Conservation (phyloP, 2,329 filamentous ascomycete genomes). For the Hypoxylon sp. region DNA sequence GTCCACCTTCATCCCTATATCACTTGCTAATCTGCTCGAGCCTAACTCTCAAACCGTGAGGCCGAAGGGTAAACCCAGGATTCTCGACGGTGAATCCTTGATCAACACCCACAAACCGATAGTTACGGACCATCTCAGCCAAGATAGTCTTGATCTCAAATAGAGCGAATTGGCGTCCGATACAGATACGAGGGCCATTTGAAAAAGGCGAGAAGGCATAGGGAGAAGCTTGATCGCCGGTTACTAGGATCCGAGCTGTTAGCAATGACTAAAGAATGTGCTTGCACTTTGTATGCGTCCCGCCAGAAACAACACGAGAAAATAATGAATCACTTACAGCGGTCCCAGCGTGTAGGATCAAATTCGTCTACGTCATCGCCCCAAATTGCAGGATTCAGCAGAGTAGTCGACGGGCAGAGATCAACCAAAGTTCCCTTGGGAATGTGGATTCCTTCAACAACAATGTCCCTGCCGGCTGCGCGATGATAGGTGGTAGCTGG, state of each 20-base stretch:
- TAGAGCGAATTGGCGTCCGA: slow-evolving; percentile 49
- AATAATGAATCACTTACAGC: slow-evolving; percentile 10
- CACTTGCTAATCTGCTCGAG: slow-evolving; percentile 16
- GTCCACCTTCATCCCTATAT: neutral
- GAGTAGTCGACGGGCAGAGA: slow-evolving; percentile 41
- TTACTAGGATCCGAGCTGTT: slow-evolving; percentile 10
- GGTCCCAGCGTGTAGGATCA: slow-evolving; percentile 47
- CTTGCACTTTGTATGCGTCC: neutral
- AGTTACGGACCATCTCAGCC: slow-evolving; percentile 43
- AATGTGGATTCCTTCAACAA: slow-evolving; percentile 46
- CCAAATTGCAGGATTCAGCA: slow-evolving; percentile 48
- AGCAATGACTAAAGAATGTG: neutral
- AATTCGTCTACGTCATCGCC: slow-evolving; percentile 47
- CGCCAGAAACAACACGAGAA: neutral
- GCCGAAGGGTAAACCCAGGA: slow-evolving; percentile 23
- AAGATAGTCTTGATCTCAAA: slow-evolving; percentile 51
- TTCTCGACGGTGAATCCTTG: slow-evolving; percentile 29
- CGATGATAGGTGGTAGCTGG: slow-evolving; percentile 33
- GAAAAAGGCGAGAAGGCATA: slow-evolving; percentile 40
- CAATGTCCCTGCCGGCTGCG: slow-evolving; percentile 38
- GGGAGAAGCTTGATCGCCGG: slow-evolving; percentile 28
- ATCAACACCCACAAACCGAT: slow-evolving; percentile 25
- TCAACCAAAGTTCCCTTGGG: slow-evolving; percentile 49
- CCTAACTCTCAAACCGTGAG: slow-evolving; percentile 19
- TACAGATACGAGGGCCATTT: slow-evolving; percentile 51